Evolutionary conservation across 2,329 filamentous ascomycete genomes (phyloP), one percentile per base, ranked within the genome.

Genomic region (Nannizziopsis barbatae): DNA sequence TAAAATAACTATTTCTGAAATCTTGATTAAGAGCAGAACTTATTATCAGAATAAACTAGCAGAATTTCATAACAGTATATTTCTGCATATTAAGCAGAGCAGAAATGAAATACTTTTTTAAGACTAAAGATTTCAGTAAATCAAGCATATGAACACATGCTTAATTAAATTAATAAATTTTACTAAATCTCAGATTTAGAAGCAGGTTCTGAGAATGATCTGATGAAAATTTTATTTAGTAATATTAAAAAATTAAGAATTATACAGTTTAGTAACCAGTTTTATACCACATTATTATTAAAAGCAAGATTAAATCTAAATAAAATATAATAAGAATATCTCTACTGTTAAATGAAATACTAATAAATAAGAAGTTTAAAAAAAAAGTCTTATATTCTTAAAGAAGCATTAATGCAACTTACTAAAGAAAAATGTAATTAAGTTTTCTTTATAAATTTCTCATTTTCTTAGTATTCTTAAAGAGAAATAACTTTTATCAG

Each of bases 241-340:
- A 51, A 65, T 0, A 64, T 81, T 0, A 55, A 66, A 1, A 52
- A 61, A 1, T 61, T 69, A 5, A 64, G 76, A 0, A 58, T 58
- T 0, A 61, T 84, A 0, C 57, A 69, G 0, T 62, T 73, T 2
- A 85, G 81, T 0, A 86, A 85, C 50, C 60, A 69, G 0, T 55
- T 61, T 0, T 79, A 71, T 38, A 73, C 74, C 0, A 42, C 55
- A 47, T 0, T 20, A 45, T 0, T 42, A 31, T 8, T 12, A 37
- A 12, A 7, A 12, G 5, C 11, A 18, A 11, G 58, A 14, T 33
- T 44, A 42, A 0, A 56, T 56, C 9, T 54, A 55, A 1, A 17
- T 57, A 0, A 53, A 59, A 1, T 50, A 60, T 55, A 59, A 1
- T 55, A 62, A 12, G 71, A 66, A 0, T 57, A 62, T 1, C 46